A percentile compares a stretch with the other conserved stretches of the same genome.
These are phyloP conservation scores for Elymus sibiricus DNA, from an alignment of 176 grass and related monocot species.

Conservation along the genomic window DNA sequence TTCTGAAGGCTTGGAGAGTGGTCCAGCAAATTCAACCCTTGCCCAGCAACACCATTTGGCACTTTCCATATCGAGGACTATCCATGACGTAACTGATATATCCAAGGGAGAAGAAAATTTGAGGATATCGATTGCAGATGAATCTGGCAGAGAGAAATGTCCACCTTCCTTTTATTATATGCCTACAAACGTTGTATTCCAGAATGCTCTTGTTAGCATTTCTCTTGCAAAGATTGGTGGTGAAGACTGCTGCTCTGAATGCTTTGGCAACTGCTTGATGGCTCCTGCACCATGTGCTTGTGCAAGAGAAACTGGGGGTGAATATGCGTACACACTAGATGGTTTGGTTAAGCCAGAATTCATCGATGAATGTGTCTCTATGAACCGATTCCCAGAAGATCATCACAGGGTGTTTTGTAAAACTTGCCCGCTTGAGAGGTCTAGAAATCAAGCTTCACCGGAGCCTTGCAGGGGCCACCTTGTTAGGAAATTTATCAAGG, in stretches of 20 bases:
- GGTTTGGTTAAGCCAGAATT: conserved; percentile 52
- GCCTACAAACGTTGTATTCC: conserved; percentile 45
- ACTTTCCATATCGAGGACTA: conserved; percentile 26
- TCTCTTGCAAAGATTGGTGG: conserved; percentile 59
- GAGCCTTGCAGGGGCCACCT: conserved; percentile 55
- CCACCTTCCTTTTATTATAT: conserved; percentile 55
- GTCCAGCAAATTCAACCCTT: not conserved
- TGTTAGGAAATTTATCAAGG: conserved; percentile 59
- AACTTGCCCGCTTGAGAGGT: conserved; percentile 53
- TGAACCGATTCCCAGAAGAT: conserved; percentile 35
- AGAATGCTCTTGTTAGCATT: conserved; percentile 54
- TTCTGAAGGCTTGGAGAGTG: conserved; percentile 7
- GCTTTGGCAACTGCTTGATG: conserved; percentile 51
- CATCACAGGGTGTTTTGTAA: conserved; percentile 40
- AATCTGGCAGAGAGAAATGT: conserved; percentile 37
- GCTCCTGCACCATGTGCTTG: conserved; percentile 52
- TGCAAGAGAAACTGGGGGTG: conserved; percentile 54
- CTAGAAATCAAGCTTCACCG: conserved; percentile 23
- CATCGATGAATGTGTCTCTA: conserved; percentile 51
- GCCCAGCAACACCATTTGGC: conserved; percentile 5
- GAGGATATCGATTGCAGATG: conserved; percentile 51
- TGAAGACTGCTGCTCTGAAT: conserved; percentile 59
- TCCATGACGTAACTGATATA: conserved; percentile 62
- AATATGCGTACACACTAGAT: conserved; percentile 56
- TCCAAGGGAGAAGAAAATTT: conserved; percentile 59